These are phyloP conservation scores for Chondrus crispus DNA, from an alignment of 23 red algal species.

Conservation along the genomic window DNA sequence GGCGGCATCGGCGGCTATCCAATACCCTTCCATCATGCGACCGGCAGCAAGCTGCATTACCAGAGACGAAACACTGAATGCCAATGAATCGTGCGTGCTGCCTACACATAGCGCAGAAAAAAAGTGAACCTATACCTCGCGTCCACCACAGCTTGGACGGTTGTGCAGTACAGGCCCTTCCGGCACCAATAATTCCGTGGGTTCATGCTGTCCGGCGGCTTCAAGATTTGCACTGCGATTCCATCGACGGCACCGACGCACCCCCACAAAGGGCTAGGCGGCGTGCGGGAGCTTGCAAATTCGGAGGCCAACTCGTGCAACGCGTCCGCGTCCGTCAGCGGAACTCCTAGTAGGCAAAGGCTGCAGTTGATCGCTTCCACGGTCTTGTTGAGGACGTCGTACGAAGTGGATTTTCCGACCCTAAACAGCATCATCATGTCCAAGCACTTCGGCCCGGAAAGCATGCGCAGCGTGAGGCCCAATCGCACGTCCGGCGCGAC, in stretches of 20 bases:
- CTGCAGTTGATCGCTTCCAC: not conserved
- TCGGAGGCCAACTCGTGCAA: not conserved
- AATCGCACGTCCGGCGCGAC: not conserved
- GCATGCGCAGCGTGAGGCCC: not conserved
- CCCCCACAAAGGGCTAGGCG: not conserved
- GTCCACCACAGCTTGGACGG: not conserved
- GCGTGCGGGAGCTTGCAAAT: not conserved
- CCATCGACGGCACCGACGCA: constrained; percentile 2
- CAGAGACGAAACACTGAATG: not conserved
- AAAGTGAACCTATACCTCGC: not conserved
- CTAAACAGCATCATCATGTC: not conserved
- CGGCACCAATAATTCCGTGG: not conserved
- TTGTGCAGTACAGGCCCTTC: not conserved
- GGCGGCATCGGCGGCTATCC: not conserved
- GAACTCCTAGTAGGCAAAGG: not conserved
- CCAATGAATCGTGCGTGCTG: not conserved
- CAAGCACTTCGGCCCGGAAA: not conserved
- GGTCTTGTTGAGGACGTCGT: not conserved
- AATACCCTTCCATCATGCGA: not conserved
- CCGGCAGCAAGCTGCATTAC: not conserved
- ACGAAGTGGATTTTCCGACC: not conserved
- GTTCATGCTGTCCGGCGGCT: not conserved
- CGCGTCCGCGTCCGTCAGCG: not conserved
- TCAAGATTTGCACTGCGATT: not conserved
- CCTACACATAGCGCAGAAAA: not conserved